A percentile compares a stretch with the other conserved stretches of the same genome.
phyloP scores from a whole-genome alignment of 805 yeast genomes.

The Candida sphagnicola region DNA sequence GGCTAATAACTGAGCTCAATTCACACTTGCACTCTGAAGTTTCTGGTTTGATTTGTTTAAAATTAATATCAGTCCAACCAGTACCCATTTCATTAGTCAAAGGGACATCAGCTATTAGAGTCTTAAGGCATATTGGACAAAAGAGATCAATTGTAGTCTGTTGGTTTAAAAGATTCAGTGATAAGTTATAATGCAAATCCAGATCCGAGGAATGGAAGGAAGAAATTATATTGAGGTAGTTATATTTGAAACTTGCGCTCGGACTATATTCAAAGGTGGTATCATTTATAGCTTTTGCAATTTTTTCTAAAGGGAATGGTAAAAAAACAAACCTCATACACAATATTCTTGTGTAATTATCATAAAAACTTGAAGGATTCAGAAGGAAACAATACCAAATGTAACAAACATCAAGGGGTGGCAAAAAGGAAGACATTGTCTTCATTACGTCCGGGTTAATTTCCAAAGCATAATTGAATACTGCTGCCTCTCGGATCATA shows the following conservation, averaged over 20 bases:
- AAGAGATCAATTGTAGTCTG: constrained; percentile 7
- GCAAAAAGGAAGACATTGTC: constrained; percentile 7
- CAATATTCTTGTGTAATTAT: constrained; percentile 12
- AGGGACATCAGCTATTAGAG: constrained; percentile 5
- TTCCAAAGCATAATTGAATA: neutral
- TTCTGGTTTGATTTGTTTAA: constrained; percentile 9
- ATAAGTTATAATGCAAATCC: constrained; percentile 4
- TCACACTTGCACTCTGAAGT: constrained; percentile 13
- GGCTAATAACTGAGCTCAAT: constrained; percentile 10
- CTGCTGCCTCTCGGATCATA: neutral
- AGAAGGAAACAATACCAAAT: constrained; percentile 22
- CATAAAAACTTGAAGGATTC: constrained; percentile 15
- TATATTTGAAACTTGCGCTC: neutral
- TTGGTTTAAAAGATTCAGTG: constrained; percentile 1
- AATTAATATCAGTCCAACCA: constrained; percentile 5
- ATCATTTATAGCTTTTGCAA: constrained; percentile 7
- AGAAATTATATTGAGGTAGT: neutral
- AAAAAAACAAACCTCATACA: constrained; percentile 12
- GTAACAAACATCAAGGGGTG: constrained; percentile 20
- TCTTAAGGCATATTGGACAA: constrained; percentile 13
- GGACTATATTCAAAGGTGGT: constrained; percentile 8
- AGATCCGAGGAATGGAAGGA: neutral
- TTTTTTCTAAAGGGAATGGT: constrained; percentile 15
- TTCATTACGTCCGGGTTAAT: neutral
- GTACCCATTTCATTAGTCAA: constrained; percentile 3